Evolutionary conservation across 2,329 filamentous ascomycete genomes (phyloP).

Genomic region (Xylaria sp.): DNA sequence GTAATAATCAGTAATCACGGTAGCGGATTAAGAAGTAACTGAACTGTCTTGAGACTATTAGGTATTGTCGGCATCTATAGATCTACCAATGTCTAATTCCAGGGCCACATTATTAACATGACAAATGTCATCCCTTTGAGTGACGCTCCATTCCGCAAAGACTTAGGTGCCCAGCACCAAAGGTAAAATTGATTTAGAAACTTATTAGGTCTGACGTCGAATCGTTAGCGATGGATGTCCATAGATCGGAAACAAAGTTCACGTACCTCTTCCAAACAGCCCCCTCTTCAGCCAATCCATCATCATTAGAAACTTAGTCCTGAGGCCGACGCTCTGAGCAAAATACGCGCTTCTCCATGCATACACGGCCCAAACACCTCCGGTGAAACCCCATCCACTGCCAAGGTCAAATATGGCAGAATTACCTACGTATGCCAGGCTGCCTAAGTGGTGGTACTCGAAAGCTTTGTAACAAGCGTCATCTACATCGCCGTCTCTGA

Average conservation of each 20-base stretch:
- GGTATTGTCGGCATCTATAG: constrained; percentile 1
- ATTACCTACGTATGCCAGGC: constrained; percentile 94
- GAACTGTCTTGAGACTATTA: constrained; percentile 2
- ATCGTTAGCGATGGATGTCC: constrained; percentile 24
- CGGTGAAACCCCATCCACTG: constrained; percentile 78
- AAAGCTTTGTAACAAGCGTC: constrained; percentile 94
- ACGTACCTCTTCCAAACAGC: constrained; percentile 91
- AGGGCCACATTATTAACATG: not conserved
- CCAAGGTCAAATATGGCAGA: constrained; percentile 93
- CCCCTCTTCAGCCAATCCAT: constrained; percentile 99
- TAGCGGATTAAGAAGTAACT: not conserved
- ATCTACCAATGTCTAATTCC: constrained; percentile 13
- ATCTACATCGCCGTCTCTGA: constrained; percentile 89
- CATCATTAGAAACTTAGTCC: constrained; percentile 86
- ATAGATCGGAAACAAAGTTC: not conserved
- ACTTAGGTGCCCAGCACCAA: not conserved
- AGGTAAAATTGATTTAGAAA: constrained; percentile 37
- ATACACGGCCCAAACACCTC: constrained; percentile 92
- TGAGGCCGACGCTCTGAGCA: constrained; percentile 92
- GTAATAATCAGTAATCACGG: not conserved
- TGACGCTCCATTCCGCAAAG: not conserved
- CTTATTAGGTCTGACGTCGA: constrained; percentile 44
- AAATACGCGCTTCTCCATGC: constrained; percentile 97
- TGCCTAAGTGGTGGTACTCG: constrained; percentile 91
- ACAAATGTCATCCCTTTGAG: not conserved